Percentiles rank a stretch among this genome's conserved stretches.
Evolutionary conservation across 1,139 yeast genomes (phyloP).

Genomic region (Kazachstania sp.): DNA sequence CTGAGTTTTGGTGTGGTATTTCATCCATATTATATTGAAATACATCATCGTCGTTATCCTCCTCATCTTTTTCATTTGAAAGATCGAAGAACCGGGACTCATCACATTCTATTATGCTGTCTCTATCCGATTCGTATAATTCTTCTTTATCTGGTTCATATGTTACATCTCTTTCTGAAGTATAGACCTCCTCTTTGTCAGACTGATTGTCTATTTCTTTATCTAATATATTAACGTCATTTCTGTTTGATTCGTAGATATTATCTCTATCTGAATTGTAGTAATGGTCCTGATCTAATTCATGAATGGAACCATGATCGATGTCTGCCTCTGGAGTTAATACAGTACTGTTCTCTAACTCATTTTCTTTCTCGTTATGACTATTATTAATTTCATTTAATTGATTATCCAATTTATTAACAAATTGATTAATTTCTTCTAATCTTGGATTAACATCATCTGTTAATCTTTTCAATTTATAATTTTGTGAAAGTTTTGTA

Average conservation of each 20-base stretch:
- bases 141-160: no score
- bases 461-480: conserved; percentile 12
- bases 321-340: not conserved
- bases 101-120: conserved; percentile 1
- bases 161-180: no score
- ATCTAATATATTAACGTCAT: no score
- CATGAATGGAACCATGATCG: no score
- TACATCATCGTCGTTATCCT: not conserved
- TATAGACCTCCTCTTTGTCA: no score
- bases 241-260: no score
- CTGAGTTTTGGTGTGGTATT: not conserved
- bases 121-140: no score
- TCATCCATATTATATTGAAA: conserved; percentile 9
- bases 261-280: no score
- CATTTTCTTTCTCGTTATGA: not conserved
- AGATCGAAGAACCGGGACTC: conserved; percentile 6
- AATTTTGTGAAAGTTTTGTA: conserved; percentile 24
- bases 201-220: no score
- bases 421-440: conserved; percentile 6
- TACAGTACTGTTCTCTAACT: not conserved
- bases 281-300: no score
- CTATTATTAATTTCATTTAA: not conserved
- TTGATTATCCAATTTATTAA: conserved; percentile 6
- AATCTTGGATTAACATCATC: conserved; percentile 14
- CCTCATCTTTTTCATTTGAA: not conserved